phyloP scores from a whole-genome alignment of 306 rosid genomes.

The Crotalaria pallida region DNA sequence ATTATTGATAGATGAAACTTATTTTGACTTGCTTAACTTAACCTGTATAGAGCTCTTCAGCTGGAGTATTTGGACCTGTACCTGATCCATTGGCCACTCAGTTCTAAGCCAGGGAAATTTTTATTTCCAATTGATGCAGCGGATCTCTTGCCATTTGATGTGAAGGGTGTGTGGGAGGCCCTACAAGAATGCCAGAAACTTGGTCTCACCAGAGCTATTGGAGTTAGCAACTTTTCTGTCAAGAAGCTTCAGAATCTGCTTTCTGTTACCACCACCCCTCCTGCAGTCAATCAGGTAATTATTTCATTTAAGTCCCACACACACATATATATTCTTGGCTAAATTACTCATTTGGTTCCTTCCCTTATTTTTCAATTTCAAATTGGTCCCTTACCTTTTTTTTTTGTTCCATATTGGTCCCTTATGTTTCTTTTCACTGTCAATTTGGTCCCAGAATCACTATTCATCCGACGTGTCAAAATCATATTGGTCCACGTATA shows the following conservation, averaged over 20 bases:
- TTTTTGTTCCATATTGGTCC: too few relatives aligned
- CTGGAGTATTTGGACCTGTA: slow-evolving; percentile 44
- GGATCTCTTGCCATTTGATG: slow-evolving; percentile 40
- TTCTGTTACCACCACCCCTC: slow-evolving; percentile 26
- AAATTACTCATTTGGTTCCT: too few relatives aligned
- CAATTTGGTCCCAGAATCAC: too few relatives aligned
- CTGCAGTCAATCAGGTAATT: slow-evolving; percentile 38
- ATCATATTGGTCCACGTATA: too few relatives aligned
- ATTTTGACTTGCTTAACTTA: too few relatives aligned
- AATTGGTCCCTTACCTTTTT: too few relatives aligned
- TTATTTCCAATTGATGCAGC: slow-evolving; percentile 24
- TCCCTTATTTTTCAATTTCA: too few relatives aligned
- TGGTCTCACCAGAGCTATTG: slow-evolving; percentile 42
- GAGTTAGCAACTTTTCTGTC: slow-evolving; percentile 54
- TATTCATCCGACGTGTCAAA: too few relatives aligned
- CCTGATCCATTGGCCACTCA: slow-evolving; percentile 44
- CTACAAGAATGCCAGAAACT: slow-evolving; percentile 42
- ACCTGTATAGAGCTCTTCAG: slow-evolving; percentile 36
- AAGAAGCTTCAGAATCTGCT: slow-evolving; percentile 38
- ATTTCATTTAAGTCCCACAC: too few relatives aligned
- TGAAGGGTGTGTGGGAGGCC: slow-evolving; percentile 47
- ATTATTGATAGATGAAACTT: not conserved
- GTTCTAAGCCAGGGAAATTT: slow-evolving; percentile 33
- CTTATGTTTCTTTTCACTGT: too few relatives aligned
- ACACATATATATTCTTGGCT: too few relatives aligned